Base-by-base conservation (phyloP, 202 grass and related monocot genomes). In the Panicum hallii region DNA sequence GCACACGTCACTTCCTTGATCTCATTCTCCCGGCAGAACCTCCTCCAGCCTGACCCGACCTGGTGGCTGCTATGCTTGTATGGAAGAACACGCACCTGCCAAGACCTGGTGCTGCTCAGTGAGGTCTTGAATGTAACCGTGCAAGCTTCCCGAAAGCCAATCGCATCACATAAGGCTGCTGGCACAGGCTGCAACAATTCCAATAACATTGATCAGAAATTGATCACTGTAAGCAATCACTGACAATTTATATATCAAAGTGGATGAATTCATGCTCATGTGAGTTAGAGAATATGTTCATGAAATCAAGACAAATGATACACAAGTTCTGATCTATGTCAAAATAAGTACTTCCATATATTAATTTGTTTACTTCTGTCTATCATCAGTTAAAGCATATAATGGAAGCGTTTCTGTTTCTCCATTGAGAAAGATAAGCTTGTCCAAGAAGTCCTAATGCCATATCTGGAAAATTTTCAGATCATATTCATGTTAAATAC, bases 1-100 rank as follows among this genome's bases (percentile, higher is more conserved):
- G 82, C 86, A 92, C 7, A 67, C 46, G 19, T 92, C 90, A 5
- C 82, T 14, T 9, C 30, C 75, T 89, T 66, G 63, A 91, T 58
- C 10, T 0, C 0, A 48, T 83, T 86, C 30, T 79, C 65, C 42
- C 2, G 4, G 64, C 83, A 89, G 71, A 92, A 89, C 4, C 16
- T 19, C 46, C 2, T 70, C 90, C 83, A 92, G n/a, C 83, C 86
- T 0, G 0, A 0, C 23, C 32, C 32, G 11, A 83, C 42, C 0
- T 7, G 4, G 40, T 47, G 56, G 12, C 9, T 67, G 4, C 38
- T 11, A 0, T 12, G 5, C 14, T 38, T 23, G 30, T n/a, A 36
- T 7, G 11, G 20, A 22, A 34, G 32, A 40, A 70, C 78, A 16
- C 5, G 11, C 48, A 86, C 65, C 42, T 85, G 30, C 82, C 85